phyloP scores from a whole-genome alignment of 1,139 yeast genomes.

The Blastobotrys aristatus region DNA sequence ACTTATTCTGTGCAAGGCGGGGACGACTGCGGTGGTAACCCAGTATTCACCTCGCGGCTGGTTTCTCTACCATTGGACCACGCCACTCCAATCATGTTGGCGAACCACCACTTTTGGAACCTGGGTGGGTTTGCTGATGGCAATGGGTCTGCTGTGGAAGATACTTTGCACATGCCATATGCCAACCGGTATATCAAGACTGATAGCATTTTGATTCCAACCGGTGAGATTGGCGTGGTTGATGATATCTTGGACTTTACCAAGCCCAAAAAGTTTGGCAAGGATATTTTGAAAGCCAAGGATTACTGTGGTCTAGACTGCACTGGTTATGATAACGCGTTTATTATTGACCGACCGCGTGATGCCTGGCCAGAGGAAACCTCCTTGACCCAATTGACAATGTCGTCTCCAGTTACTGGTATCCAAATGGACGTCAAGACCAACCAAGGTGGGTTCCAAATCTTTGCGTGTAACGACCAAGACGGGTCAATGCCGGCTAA shows the following conservation, averaged over 20 bases:
- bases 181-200: conserved; percentile 14
- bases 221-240: conserved; percentile 14
- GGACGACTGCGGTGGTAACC: conserved; percentile 6
- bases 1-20: conserved; percentile 35
- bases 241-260: conserved; percentile 13
- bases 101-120: conserved; percentile 56
- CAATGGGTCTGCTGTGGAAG: conserved; percentile 9
- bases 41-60: conserved; percentile 40
- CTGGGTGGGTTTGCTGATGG: conserved; percentile 26
- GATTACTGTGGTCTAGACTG: conserved; percentile 14
- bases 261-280: conserved; percentile 14
- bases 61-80: conserved; percentile 37
- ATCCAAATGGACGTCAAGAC: conserved; percentile 15
- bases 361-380: neutral
- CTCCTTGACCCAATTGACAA: conserved; percentile 1
- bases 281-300: conserved; percentile 12
- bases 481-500: conserved; percentile 12
- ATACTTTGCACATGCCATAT: conserved; percentile 15
- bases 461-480: conserved; percentile 12
- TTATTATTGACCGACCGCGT: conserved; percentile 13
- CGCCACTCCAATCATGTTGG: conserved; percentile 46
- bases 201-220: conserved; percentile 14
- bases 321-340: conserved; percentile 16
- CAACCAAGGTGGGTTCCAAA: conserved; percentile 15
- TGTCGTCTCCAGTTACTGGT: conserved; percentile 12